Conservation (phyloP, 139 green algal species). For the Medakamo hakoo region DNA sequence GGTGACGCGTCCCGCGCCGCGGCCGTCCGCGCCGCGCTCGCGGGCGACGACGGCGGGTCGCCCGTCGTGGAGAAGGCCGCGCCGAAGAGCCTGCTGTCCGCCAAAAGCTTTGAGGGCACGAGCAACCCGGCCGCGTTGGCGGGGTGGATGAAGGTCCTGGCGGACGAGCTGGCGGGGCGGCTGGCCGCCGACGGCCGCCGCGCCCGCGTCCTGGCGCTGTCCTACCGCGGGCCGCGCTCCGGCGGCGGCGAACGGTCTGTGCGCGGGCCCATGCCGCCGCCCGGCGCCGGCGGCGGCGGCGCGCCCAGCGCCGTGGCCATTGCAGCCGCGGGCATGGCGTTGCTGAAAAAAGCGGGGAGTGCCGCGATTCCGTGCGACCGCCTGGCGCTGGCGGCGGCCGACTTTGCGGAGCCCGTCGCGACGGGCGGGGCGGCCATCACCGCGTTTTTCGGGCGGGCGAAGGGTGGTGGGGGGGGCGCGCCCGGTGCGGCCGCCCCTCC, state of each 20-base stretch:
- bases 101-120: conserved; percentile 62
- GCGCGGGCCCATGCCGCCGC: not conserved
- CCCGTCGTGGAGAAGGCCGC: conserved; percentile 19
- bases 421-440: conserved; percentile 12
- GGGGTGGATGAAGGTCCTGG: conserved; percentile 49
- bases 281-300: not conserved
- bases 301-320: not conserved
- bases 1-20: not conserved
- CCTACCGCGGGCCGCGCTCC: conserved; percentile 12
- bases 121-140: conserved; percentile 15
- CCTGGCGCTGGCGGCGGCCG: conserved; percentile 35
- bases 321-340: not conserved
- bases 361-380: conserved; percentile 35
- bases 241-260: not conserved
- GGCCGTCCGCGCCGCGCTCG: not conserved
- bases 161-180: conserved; percentile 48
- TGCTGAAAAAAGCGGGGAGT: conserved; percentile 9
- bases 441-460: conserved; percentile 15
- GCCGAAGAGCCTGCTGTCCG: conserved; percentile 47
- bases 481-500: too few species aligned
- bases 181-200: conserved; percentile 32
- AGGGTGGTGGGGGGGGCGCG: too few species aligned
- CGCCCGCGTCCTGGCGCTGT: conserved; percentile 30
- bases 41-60: conserved; percentile 1
- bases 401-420: conserved; percentile 24